Conservation (phyloP, 2,329 filamentous ascomycete genomes). For the Grosmannia penicillata region DNA sequence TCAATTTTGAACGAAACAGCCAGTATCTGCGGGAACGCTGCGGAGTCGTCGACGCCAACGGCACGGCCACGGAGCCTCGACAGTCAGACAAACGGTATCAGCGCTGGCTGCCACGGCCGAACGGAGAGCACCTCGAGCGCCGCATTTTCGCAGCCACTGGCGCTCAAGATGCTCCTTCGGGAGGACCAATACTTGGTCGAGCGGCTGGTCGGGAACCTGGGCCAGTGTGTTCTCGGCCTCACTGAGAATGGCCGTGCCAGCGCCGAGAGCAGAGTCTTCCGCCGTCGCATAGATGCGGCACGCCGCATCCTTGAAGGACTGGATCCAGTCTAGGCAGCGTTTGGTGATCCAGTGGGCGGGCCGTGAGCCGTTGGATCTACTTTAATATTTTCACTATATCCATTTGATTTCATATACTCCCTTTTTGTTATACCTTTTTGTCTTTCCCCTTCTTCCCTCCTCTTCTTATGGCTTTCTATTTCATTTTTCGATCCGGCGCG, state of each 20-base stretch:
- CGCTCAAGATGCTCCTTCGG: slow-evolving; percentile 30
- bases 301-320: slow-evolving; percentile 58
- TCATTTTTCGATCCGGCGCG: neutral
- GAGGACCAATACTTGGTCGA: slow-evolving; percentile 48
- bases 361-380: no score
- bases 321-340: slow-evolving; percentile 19
- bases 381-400: no score
- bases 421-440: neutral
- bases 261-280: slow-evolving; percentile 47
- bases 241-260: slow-evolving; percentile 38
- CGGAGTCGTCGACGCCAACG: neutral
- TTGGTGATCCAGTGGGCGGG: no score
- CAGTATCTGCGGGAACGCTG: slow-evolving; percentile 21
- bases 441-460: neutral
- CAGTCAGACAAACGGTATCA: slow-evolving; percentile 6
- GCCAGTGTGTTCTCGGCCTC: slow-evolving; percentile 43
- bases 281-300: slow-evolving; percentile 61
- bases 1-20: slow-evolving; percentile 32
- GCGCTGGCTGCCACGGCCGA: slow-evolving; percentile 3
- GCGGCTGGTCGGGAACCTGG: slow-evolving; percentile 42
- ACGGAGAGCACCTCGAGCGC: neutral
- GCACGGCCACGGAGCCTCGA: slow-evolving; percentile 9
- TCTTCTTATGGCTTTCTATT: neutral
- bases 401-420: no score
- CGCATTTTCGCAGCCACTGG: slow-evolving; percentile 10